Evolutionary conservation across 768 basidiomycete genomes (phyloP), one percentile per base, ranked within the genome.

Genomic region (Lentinus brumalis): DNA sequence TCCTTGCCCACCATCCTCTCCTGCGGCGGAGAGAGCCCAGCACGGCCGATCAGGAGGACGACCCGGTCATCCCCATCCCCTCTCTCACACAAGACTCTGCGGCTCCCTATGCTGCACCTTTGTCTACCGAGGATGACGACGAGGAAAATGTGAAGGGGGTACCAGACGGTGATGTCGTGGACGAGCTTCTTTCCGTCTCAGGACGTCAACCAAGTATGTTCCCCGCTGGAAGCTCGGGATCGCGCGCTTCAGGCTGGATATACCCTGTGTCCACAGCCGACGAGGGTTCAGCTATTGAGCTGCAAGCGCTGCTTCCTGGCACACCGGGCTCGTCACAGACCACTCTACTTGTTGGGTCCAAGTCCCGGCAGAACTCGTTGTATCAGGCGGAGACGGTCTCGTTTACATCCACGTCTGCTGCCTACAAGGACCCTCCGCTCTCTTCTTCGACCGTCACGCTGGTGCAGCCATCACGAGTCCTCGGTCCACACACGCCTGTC

Each of bases 401-500:
- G 18, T 5, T 7, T 31, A 21, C 47, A 6, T 14, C 31, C 2
- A 11, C 39, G 1, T 11, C 21, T 12, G 14, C 18, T 5, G 41
- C 16, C 15, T 54, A 47, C 21, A 58, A 45, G 31, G 15, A 46
- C 1, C 38, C 31, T 35, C 30, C 9, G 5, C 26, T 31, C 9
- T 50, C 61, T n/a, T 39, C 53, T 26, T 62, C 61, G 7, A 53
- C 60, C 7, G 40, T 56, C 15, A 62, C 62, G 8, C 59, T 66
- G 35, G 63, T 62, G 11, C 51, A 56, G 5, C 32, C 29, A 3
- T 40, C 50, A 5, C 46, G 26, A 4, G 1, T 49, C 32, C 21
- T 51, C 3, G 57, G 53, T 7, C 16, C 60, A 35, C 83, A 83
- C 65, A 74, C 60, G 10, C 83, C 87, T 42, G 68, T 88, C 8